These are phyloP conservation scores for Hyaloscypha variabilis DNA, from an alignment of 495 filamentous ascomycete genomes.

Conservation along the genomic window DNA sequence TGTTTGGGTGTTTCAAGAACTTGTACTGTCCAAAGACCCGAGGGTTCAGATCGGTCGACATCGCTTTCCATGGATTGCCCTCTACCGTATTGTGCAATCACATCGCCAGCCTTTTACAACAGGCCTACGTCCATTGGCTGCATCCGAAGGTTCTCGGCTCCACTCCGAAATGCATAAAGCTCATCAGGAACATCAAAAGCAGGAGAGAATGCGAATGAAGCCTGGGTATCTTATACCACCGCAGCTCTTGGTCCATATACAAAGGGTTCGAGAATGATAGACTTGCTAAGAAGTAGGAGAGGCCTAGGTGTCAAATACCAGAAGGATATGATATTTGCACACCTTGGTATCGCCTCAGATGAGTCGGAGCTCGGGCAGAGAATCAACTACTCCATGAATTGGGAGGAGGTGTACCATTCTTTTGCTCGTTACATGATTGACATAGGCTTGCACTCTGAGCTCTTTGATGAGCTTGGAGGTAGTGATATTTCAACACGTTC, in stretches of 20 bases:
- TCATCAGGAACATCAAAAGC: background rate
- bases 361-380: background rate
- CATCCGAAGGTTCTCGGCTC: no score
- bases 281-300: background rate
- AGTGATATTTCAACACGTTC: background rate
- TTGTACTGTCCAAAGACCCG: background rate
- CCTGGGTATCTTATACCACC: background rate
- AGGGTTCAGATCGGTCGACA: background rate
- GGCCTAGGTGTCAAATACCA: background rate
- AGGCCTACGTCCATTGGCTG: no score
- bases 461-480: background rate
- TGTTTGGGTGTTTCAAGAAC: background rate
- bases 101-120: no score
- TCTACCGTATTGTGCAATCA: background rate
- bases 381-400: background rate
- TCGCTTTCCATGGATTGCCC: background rate
- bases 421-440: background rate
- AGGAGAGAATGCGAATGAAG: background rate
- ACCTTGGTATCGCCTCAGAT: slow-evolving; percentile 1
- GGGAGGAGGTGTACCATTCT: background rate
- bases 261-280: background rate
- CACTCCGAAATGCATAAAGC: background rate
- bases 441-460: background rate
- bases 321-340: slow-evolving; percentile 3
- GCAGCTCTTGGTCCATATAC: no score